Base-by-base conservation (phyloP, 2,329 filamentous ascomycete genomes). In the Penicillium janthinellum region DNA sequence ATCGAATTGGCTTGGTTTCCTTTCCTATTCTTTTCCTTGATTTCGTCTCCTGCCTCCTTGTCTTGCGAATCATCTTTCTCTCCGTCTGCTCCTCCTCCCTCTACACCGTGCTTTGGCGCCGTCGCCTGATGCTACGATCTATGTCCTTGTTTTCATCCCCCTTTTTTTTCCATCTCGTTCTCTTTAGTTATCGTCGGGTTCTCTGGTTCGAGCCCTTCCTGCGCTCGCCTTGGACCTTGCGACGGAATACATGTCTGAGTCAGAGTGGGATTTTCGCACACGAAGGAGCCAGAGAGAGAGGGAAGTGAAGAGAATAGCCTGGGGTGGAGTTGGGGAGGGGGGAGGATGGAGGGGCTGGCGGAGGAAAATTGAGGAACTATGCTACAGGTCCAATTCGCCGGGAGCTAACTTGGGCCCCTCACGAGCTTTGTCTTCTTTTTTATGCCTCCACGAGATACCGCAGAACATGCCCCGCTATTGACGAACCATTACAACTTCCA, bases 371-470 rank as follows among this genome's bases (percentile, higher is more conserved):
- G 49, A 25, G 22, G 39, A 31, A 22, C 20, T 45, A 10, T 17
- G 25, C 5, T 17, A 22, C 20, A 60, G 54, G 59, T 57, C 65
- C 62, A 28, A 45, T 45, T 63, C 57, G 61, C 61, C 54, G 56
- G 60, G 64, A 55, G 63, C 58, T 22, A 53, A 56, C 53, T 12
- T 41, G 63, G 61, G 61, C 64, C 51, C 62, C 62, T 59, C 56
- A 67, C 59, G 61, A 67, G 59, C 63, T 65, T 60, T 57, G 37
- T 31, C 25, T 60, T 69, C 63, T 73, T 67, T 64, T 54, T 71
- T 72, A 52, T 52, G 49, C 67, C 60, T 59, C 69, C 67, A 71
- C 67, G 70, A 74, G 72, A 74, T 74, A 73, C 72, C 71, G 72
- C 70, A 70, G 68, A 70, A 70, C 69, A 71, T 68, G 67, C 68